Evolutionary conservation across 1,284 basidiomycete species (phyloP).

Genomic region (Malassezia brasiliensis): DNA sequence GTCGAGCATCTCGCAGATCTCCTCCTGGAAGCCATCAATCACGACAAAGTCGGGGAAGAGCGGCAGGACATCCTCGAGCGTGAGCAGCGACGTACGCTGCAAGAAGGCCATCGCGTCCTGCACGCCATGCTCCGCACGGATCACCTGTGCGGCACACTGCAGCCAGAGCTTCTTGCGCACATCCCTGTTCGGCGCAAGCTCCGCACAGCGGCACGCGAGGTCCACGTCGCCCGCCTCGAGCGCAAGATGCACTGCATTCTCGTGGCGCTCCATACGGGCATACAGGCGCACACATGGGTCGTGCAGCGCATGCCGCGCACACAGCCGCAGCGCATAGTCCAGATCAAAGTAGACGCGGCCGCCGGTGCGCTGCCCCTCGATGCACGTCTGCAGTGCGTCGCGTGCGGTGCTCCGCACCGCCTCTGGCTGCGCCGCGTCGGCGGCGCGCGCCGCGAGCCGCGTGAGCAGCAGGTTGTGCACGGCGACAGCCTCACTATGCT

Average conservation of each 20-base stretch:
- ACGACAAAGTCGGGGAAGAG: slow-evolving; percentile 99
- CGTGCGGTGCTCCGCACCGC: slow-evolving; percentile 46
- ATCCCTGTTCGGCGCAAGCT: slow-evolving; percentile 24
- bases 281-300: slow-evolving; percentile 94
- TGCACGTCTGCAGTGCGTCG: slow-evolving; percentile 69
- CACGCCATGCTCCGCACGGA: slow-evolving; percentile 93
- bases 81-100: slow-evolving; percentile 82
- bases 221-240: slow-evolving; percentile 53
- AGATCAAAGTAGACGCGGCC: slow-evolving; percentile 86
- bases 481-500: slow-evolving; percentile 68
- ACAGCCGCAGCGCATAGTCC: slow-evolving; percentile 87
- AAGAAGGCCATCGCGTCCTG: slow-evolving; percentile 94
- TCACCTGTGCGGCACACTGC: slow-evolving; percentile 91
- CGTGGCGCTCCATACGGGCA: slow-evolving; percentile 92
- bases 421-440: slow-evolving; percentile 10
- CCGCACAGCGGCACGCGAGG: slow-evolving; percentile 49
- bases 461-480: slow-evolving; percentile 91
- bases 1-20: slow-evolving; percentile 91
- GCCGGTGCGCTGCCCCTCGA: slow-evolving; percentile 68
- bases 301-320: slow-evolving; percentile 62
- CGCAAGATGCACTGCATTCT: slow-evolving; percentile 90
- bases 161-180: slow-evolving; percentile 91
- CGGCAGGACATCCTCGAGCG: slow-evolving; percentile 95
- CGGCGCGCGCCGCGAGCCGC: slow-evolving; percentile 57
- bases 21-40: slow-evolving; percentile 98